Evolutionary conservation across 2,329 filamentous ascomycete species (phyloP).

Genomic region (Malbranchea cinnamomea): DNA sequence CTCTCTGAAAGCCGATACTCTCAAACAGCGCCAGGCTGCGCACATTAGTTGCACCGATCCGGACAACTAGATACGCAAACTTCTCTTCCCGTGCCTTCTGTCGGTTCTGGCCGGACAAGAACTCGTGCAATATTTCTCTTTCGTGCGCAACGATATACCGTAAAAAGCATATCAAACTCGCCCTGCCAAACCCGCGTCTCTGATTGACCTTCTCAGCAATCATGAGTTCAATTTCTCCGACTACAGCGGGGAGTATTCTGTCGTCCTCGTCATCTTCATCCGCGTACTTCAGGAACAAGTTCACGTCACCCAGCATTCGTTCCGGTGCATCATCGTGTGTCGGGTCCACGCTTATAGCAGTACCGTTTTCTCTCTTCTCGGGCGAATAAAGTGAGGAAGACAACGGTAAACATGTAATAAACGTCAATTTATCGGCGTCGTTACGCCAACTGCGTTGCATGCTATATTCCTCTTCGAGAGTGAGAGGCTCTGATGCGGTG

Average conservation of each 20-base stretch:
- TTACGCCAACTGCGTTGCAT: conserved; percentile 83
- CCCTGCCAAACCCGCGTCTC: conserved; percentile 48
- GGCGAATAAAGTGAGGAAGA: too few species aligned
- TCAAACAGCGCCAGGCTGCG: conserved; percentile 47
- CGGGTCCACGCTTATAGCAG: not conserved
- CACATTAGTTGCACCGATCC: conserved; percentile 43
- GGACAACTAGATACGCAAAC: conserved; percentile 39
- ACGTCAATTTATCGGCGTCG: conserved; percentile 78
- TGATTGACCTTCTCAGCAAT: conserved; percentile 48
- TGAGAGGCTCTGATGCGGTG: conserved; percentile 76
- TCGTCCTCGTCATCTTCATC: conserved; percentile 36
- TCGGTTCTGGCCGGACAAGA: conserved; percentile 17
- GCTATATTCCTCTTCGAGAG: conserved; percentile 65
- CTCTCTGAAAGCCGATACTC: conserved; percentile 40
- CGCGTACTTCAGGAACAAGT: conserved; percentile 58
- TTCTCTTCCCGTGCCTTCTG: conserved; percentile 5
- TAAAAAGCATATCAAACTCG: conserved; percentile 53
- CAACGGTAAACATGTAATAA: conserved; percentile 57
- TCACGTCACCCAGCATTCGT: conserved; percentile 59
- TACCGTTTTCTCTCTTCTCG: not conserved
- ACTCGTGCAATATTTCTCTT: conserved; percentile 42
- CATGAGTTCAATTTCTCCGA: conserved; percentile 80
- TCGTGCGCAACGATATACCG: conserved; percentile 47
- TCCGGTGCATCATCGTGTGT: conserved; percentile 34
- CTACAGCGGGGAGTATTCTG: conserved; percentile 19